Evolutionary conservation across 208 protist genomes (phyloP).

Genomic region (Acanthamoeba royreba): DNA sequence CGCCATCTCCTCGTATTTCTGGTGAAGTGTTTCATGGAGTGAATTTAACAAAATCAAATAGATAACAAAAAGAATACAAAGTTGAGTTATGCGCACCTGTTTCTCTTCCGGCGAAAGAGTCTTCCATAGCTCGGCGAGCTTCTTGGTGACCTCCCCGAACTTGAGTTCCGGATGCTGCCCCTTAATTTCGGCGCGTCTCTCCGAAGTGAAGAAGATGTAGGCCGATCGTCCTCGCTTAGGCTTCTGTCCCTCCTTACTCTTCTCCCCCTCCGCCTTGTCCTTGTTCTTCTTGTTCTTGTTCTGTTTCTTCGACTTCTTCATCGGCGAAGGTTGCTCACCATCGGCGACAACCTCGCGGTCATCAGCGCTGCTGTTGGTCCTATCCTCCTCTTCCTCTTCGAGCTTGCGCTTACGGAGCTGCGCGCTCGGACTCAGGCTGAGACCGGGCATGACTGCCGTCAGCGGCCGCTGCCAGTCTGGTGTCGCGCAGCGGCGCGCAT

Average conservation of each 20-base stretch:
- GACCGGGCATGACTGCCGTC: neutral
- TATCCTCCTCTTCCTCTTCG: neutral
- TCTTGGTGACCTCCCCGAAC: slow-evolving; percentile 54
- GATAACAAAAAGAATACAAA: too few species aligned
- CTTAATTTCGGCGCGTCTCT: slow-evolving; percentile 36
- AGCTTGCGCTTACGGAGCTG: neutral
- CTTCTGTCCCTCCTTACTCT: neutral
- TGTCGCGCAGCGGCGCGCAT: neutral
- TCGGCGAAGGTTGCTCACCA: neutral
- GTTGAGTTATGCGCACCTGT: neutral
- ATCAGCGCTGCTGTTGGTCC: neutral
- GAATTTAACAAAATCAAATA: too few species aligned
- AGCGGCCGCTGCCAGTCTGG: neutral
- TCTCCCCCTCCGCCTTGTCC: neutral
- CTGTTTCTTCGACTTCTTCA: neutral
- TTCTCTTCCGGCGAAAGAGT: slow-evolving; percentile 5
- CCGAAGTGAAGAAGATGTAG: slow-evolving; percentile 58
- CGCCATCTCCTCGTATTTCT: slow-evolving; percentile 33
- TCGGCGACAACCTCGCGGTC: neutral
- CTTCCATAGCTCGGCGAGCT: slow-evolving; percentile 47
- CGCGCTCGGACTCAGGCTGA: neutral
- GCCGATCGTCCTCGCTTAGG: slow-evolving; percentile 49
- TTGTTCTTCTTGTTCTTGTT: slow-evolving; percentile 46
- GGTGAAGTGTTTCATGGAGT: too few species aligned
- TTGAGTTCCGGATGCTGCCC: slow-evolving; percentile 21